Evolutionary conservation across 2,329 filamentous ascomycete species (phyloP).

Genomic region (Sarocladiaceae sp.): DNA sequence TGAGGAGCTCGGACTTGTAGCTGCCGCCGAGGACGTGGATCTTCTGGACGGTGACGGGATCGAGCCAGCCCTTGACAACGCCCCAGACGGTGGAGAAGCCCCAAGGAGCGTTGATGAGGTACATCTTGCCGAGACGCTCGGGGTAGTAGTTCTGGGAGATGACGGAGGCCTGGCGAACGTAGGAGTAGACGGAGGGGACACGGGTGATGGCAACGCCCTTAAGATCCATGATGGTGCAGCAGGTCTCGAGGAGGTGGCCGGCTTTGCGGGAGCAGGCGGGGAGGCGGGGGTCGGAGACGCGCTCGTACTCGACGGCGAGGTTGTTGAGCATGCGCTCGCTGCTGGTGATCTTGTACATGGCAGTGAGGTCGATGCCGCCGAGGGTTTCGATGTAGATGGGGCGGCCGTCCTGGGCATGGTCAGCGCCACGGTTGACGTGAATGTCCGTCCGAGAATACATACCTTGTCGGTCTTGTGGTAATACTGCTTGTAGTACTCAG

Average conservation of each 20-base stretch:
- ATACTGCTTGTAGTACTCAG: conserved; percentile 94
- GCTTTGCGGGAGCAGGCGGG: conserved; percentile 92
- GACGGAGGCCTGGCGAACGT: conserved; percentile 75
- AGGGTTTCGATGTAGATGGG: conserved; percentile 96
- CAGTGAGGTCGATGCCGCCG: conserved; percentile 82
- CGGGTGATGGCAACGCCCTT: conserved; percentile 86
- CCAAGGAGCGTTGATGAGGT: conserved; percentile 97
- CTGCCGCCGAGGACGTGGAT: conserved; percentile 80
- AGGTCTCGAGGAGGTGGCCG: conserved; percentile 87
- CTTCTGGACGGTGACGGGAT: conserved; percentile 94
- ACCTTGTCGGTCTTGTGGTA: conserved; percentile 96
- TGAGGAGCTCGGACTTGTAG: conserved; percentile 79
- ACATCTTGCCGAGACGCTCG: conserved; percentile 90
- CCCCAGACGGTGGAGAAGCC: conserved; percentile 82
- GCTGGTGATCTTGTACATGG: conserved; percentile 90
- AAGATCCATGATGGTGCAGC: conserved; percentile 97
- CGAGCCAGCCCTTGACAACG: conserved; percentile 87
- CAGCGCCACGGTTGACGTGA: neutral
- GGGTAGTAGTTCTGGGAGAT: conserved; percentile 99
- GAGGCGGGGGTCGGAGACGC: conserved; percentile 83
- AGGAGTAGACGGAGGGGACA: conserved; percentile 77
- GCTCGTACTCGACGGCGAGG: conserved; percentile 96
- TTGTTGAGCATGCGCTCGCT: conserved; percentile 93
- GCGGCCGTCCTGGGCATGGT: conserved; percentile 67
- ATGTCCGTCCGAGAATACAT: conserved; percentile 13